Conservation (phyloP, 257 asterid genomes). For the Nicotiana otophora region DNA sequence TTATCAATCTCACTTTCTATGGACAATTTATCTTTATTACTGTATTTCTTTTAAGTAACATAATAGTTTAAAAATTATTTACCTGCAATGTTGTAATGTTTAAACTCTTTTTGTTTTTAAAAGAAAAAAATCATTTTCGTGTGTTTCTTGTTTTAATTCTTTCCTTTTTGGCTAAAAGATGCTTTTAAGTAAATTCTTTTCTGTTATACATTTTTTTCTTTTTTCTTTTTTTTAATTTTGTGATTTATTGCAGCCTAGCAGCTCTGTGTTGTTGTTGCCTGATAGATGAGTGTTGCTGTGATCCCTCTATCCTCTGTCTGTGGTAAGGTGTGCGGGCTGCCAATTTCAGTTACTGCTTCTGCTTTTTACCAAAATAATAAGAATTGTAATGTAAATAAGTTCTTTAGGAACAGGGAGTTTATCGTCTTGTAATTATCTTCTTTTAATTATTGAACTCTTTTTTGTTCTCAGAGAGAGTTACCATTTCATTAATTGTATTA, state of each 20-base stretch:
- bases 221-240: neutral
- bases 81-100: neutral
- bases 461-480: neutral
- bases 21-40: neutral
- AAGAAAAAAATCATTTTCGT: no score
- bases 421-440: neutral
- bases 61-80: no score
- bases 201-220: no score
- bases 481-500: neutral
- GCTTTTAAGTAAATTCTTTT: neutral
- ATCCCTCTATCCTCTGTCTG: neutral
- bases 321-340: neutral
- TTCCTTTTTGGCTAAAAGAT: neutral
- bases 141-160: neutral
- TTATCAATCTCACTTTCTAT: no score
- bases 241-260: neutral
- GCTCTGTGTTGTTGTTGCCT: constrained; percentile 13
- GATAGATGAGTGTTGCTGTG: constrained; percentile 11
- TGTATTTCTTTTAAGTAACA: neutral
- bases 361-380: neutral
- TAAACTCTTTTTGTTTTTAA: no score
- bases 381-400: neutral
- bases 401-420: neutral
- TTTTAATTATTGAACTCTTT: neutral
- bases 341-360: neutral